Conservation (phyloP, 805 yeast species). For the Alloascoidea africana region DNA sequence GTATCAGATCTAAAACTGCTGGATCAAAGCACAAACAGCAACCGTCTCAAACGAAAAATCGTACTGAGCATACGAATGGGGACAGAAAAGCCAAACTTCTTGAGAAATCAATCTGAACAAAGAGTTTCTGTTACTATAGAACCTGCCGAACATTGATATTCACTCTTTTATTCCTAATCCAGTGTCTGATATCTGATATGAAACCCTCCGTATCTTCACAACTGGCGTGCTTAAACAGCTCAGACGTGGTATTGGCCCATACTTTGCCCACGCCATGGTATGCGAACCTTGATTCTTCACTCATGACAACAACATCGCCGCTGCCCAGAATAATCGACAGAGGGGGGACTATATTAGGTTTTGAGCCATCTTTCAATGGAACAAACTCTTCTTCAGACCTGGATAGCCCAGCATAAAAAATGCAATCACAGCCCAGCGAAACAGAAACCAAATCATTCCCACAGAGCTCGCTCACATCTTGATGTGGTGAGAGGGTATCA, state of each 20-base stretch:
- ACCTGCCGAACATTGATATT: conserved; percentile 26
- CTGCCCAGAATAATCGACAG: conserved; percentile 19
- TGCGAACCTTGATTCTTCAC: conserved; percentile 22
- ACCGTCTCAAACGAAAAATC: too few species aligned
- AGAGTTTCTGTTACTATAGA: conserved; percentile 8
- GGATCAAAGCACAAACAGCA: too few species aligned
- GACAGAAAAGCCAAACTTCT: too few species aligned
- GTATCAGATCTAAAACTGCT: too few species aligned
- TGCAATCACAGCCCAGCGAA: conserved; percentile 23
- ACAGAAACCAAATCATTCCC: conserved; percentile 20
- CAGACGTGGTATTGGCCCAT: conserved; percentile 14
- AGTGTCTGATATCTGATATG: too few species aligned
- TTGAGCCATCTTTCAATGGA: conserved; percentile 5
- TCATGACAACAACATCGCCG: conserved; percentile 26
- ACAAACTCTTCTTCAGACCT: conserved; percentile 7
- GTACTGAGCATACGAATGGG: too few species aligned
- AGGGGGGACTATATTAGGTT: conserved; percentile 16
- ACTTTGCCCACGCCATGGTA: conserved; percentile 27
- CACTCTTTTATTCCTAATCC: conserved; percentile 21
- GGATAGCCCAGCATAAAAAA: conserved; percentile 18
- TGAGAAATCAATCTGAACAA: too few species aligned
- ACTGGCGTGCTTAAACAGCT: conserved; percentile 2
- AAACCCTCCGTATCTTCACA: too few species aligned
- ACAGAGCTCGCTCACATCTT: conserved; percentile 24
- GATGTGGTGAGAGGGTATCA: conserved; percentile 26